Conservation (phyloP, 2,329 filamentous ascomycete genomes). For the Fusarium lateritium region DNA sequence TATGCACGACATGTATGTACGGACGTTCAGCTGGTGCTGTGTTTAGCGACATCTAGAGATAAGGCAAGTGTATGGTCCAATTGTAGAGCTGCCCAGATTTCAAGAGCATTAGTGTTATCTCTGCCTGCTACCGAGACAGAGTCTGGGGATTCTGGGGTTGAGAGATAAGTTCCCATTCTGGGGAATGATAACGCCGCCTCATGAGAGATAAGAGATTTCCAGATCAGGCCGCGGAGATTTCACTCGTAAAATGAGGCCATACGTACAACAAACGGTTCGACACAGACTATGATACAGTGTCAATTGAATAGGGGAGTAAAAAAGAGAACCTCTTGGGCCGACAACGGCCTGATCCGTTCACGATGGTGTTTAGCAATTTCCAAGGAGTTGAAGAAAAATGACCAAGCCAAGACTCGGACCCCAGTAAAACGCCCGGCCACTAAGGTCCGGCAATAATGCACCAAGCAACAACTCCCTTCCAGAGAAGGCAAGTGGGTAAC, state of each 20-base stretch:
- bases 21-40: background rate
- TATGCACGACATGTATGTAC: slow-evolving; percentile 32
- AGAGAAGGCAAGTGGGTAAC: slow-evolving; percentile 33
- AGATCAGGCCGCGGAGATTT: slow-evolving; percentile 11
- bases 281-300: slow-evolving; percentile 5
- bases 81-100: slow-evolving; percentile 41
- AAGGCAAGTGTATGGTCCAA: slow-evolving; percentile 32
- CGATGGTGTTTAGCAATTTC: slow-evolving; percentile 28
- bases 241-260: slow-evolving; percentile 10
- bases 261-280: background rate
- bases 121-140: slow-evolving; percentile 27
- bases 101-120: slow-evolving; percentile 36
- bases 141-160: slow-evolving; percentile 40
- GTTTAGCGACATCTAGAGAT: slow-evolving; percentile 26
- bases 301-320: slow-evolving; percentile 9
- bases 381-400: background rate
- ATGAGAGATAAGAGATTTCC: slow-evolving; percentile 37
- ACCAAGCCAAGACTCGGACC: background rate
- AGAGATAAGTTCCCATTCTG: slow-evolving; percentile 34
- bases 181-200: slow-evolving; percentile 19
- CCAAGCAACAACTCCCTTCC: slow-evolving; percentile 16
- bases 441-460: slow-evolving; percentile 25
- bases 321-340: slow-evolving; percentile 15
- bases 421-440: background rate
- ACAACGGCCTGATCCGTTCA: slow-evolving; percentile 27